Base-by-base conservation (phyloP, 202 grass and related monocot genomes). In the Carex arenaria region DNA sequence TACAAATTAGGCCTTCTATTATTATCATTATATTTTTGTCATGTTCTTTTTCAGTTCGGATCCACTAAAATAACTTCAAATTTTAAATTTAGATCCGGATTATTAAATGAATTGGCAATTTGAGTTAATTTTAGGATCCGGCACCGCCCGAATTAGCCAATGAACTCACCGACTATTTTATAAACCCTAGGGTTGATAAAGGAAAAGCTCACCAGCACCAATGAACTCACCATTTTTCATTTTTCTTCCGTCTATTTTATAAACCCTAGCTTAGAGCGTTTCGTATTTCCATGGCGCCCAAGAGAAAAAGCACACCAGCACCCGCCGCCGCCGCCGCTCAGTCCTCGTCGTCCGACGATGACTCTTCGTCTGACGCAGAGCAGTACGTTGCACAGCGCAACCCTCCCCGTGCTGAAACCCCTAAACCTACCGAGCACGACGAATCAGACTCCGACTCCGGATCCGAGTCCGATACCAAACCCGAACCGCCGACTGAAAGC, bases 241-340 rank as follows among this genome's bases (percentile, higher is more conserved):
- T 2, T 49, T 14, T 22, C 0, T 4, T 13, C 63, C 10, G 2
- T 8, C 64, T 73, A 59, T 6, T 57, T 49, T 61, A 7, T 70
- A 81, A 81, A 11, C 77, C 86, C 80, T 49, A 11, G 10, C 45
- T 70, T 28, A 87, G 38, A 47, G 85, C 89, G 10, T 80, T 86
- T 55, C 89, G 84, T 55, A 88, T 10, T 64, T 38, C 82, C 54
- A 80, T 88, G 54, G 38, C 66, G 5, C 3, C 63, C 5, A 72
- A 51, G 26, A 12, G 64, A 1, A 59, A 49, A 38, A 28, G 42
- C 2, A 78, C 59, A 49, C 79, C 72, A 12, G 64, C 83, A 1
- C 81, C 87, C 15, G 1, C 67, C 45, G 45, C 23, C 45, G 45
- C 23, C 82, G 49, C 38, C 38, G 5, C 76, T 87, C 90, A 0